Percentiles rank a stretch among this genome's conserved stretches.
phyloP scores from a whole-genome alignment of 257 asterid species.

The Gardenia jasminoides region DNA sequence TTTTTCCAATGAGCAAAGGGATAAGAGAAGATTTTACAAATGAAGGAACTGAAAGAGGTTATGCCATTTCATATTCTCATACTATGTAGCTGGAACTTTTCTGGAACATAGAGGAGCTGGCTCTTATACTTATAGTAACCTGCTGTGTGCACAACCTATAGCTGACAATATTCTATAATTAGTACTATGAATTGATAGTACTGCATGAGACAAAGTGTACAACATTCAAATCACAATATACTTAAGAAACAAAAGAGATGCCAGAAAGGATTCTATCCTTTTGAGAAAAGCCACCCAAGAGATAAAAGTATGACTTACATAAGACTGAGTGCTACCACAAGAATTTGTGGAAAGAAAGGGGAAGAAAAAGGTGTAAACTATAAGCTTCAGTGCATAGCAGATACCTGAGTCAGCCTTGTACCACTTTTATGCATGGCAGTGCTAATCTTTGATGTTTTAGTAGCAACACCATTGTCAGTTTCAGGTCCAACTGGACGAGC shows the following conservation, averaged over 20 bases:
- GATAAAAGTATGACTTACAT: background rate
- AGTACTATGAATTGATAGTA: background rate
- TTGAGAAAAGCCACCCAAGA: background rate
- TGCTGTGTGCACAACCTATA: background rate
- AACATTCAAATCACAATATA: background rate
- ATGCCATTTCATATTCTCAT: background rate
- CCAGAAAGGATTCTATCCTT: background rate
- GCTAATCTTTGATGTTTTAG: slow-evolving; percentile 30
- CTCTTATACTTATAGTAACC: no score
- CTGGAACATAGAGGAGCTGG: background rate
- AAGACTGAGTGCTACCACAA: background rate
- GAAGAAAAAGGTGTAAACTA: background rate
- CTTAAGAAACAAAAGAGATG: background rate
- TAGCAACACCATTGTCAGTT: slow-evolving; percentile 30
- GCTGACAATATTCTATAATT: background rate
- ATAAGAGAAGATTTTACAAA: background rate
- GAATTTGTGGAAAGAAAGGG: background rate
- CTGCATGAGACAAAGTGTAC: background rate
- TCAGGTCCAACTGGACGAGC: slow-evolving; percentile 48
- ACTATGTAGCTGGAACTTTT: background rate
- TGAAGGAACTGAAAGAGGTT: background rate
- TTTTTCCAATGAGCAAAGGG: background rate
- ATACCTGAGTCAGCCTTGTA: slow-evolving; percentile 48
- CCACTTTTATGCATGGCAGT: slow-evolving; percentile 24
- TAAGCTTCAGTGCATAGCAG: background rate